Base-by-base conservation (phyloP, 352 stramenopile species). In the Phytopythium mirpurense region DNA sequence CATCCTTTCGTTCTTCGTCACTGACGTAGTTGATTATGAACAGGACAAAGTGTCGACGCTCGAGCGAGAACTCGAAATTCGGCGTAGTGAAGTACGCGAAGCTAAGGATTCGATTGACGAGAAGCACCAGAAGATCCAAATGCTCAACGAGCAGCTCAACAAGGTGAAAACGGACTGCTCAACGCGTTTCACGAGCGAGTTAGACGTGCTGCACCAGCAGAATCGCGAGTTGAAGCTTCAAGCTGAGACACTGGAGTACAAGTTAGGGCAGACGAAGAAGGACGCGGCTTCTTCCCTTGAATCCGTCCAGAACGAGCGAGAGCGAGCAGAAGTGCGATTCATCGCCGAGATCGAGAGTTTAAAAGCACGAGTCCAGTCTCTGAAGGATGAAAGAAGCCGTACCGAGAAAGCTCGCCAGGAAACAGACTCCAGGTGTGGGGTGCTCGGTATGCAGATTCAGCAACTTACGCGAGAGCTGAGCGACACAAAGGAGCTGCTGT, bases 101-200 rank as follows among this genome's bases (percentile, higher is more conserved):
- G 55, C 71, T 0, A 76, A 83, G 50, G 80, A 89, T 36, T 72
- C 74, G 27, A 73, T 57, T n/a, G 78, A 87, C 54, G 75, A 87
- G 47, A 83, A 88, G 36, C 72, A 71, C 27, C 68, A 68, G 11
- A 83, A 85, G 42, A 73, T 81, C 10, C 70, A 86, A 37, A 42
- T 83, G 23, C 56, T 91, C 18, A 87, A 85, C 29, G 71, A 89
- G n/a, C 63, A 91, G 53, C 68, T 91, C 10, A 80, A 77, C 45
- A 88, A 88, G 54, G 78, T 88, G n/a, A 85, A 88, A 29, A 64
- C 72, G 7, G 76, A 86, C 42, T 85, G 70, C 54, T 75, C 68
- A 0, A 78, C 57, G 37, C 54, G 71, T 10, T 83, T 83, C 23
- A 70, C 68, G 8, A 71, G 51, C 31, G 76, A 87, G 31, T 67